phyloP scores from a whole-genome alignment of 176 grass and related monocot species.

The Hordeum marinum region DNA sequence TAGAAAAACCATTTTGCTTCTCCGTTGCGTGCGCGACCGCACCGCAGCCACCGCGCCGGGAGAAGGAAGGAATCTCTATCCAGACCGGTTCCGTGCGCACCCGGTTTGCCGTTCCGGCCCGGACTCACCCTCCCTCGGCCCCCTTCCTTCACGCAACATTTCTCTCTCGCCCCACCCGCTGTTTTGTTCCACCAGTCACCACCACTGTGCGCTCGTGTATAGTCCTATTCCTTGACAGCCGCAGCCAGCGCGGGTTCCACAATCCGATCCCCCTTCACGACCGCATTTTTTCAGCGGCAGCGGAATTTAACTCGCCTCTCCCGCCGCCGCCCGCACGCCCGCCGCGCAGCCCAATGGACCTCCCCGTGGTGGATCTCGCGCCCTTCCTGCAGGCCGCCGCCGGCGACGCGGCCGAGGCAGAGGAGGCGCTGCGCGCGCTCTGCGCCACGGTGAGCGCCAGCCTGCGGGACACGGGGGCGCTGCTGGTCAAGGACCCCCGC shows the following conservation, averaged over 20 bases:
- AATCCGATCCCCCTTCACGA: not conserved
- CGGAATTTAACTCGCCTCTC: constrained; percentile 36
- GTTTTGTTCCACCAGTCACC: not conserved
- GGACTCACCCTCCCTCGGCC: not conserved
- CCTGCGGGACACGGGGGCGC: constrained; percentile 78
- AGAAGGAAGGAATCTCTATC: constrained; percentile 20
- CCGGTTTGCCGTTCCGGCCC: constrained; percentile 21
- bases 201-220: too few species aligned
- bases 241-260: not conserved
- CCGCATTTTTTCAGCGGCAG: not conserved
- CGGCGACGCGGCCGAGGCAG: constrained; percentile 4
- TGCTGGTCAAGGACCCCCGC: constrained; percentile 92
- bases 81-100: constrained; percentile 32
- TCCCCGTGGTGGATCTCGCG: constrained; percentile 84
- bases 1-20: not conserved
- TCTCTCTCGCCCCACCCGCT: not conserved
- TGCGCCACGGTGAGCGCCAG: constrained; percentile 79
- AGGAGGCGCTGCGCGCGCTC: constrained; percentile 44
- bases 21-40: not conserved
- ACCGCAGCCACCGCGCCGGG: not conserved
- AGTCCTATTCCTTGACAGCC: not conserved
- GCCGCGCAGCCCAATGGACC: constrained; percentile 55
- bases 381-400: constrained; percentile 51
- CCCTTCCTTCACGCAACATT: constrained; percentile 33
- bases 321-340: constrained; percentile 16